These are phyloP conservation scores for Botrytis sinoallii DNA, from an alignment of 2,329 filamentous ascomycete genomes.

Conservation along the genomic window DNA sequence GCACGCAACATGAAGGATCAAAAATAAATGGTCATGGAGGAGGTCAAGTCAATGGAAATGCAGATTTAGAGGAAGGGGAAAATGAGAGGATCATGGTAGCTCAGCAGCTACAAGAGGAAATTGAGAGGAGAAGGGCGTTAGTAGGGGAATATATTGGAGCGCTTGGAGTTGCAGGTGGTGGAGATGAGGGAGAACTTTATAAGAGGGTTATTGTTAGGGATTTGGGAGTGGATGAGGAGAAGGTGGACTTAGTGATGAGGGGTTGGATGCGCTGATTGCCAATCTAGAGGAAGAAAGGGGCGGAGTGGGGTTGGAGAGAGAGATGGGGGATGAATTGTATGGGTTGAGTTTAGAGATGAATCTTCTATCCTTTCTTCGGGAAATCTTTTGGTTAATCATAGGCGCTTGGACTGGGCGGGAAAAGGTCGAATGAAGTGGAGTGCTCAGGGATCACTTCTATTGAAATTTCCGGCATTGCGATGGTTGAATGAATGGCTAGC, in stretches of 20 bases:
- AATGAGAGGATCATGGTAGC: conserved; percentile 58
- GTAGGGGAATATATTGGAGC: conserved; percentile 68
- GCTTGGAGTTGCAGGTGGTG: conserved; percentile 64
- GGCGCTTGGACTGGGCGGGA: background rate
- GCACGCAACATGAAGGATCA: conserved; percentile 46
- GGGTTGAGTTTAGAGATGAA: background rate
- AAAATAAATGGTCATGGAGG: conserved; percentile 48
- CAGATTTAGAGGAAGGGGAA: conserved; percentile 43
- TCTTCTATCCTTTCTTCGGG: background rate
- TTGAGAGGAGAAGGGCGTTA: conserved; percentile 48
- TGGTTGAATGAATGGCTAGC: background rate
- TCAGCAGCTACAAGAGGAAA: conserved; percentile 55
- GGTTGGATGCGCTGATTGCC: conserved; percentile 31
- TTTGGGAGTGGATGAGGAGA: conserved; percentile 46
- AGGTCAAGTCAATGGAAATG: background rate
- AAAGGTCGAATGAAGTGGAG: background rate
- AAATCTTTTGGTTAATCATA: background rate
- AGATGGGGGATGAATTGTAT: conserved; percentile 5
- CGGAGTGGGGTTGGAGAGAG: conserved; percentile 14
- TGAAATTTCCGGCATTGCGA: background rate
- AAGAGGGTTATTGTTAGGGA: conserved; percentile 40
- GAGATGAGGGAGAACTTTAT: conserved; percentile 72
- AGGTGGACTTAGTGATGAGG: conserved; percentile 37
- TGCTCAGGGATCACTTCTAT: background rate
- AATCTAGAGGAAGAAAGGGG: conserved; percentile 29